These are phyloP conservation scores for Hypoxylon cercidicola DNA, from an alignment of 495 filamentous ascomycete species.

Conservation along the genomic window DNA sequence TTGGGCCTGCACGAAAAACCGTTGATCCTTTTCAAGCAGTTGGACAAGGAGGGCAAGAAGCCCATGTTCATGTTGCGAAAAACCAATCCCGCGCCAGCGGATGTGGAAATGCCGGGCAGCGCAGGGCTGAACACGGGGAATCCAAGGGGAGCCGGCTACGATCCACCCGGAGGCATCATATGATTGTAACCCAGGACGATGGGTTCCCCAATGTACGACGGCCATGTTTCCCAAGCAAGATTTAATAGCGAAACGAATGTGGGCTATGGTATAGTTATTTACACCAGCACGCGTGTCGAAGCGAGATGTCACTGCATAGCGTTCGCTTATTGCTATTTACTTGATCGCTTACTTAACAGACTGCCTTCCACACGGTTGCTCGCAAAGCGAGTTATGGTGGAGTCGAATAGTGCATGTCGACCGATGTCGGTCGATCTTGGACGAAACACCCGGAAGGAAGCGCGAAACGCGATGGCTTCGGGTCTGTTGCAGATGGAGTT, in stretches of 20 bases:
- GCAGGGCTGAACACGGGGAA: constrained; percentile 56
- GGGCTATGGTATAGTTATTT: constrained; percentile 17
- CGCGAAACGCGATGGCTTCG: constrained; percentile 1
- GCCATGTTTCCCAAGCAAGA: constrained; percentile 8
- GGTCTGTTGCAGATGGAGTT: constrained; percentile 7
- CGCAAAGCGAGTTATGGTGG: background rate
- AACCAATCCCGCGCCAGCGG: constrained; percentile 59
- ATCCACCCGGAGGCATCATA: constrained; percentile 67
- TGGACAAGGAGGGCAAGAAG: constrained; percentile 95
- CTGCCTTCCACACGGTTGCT: constrained; percentile 1
- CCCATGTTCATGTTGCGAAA: constrained; percentile 99
- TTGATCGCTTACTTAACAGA: constrained; percentile 10
- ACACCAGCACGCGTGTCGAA: constrained; percentile 4
- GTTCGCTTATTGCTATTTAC: constrained; percentile 33
- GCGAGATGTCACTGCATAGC: constrained; percentile 40
- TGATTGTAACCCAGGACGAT: constrained; percentile 39
- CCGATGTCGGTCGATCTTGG: background rate
- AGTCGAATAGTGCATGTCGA: background rate
- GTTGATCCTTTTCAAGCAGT: constrained; percentile 93
- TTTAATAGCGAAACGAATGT: background rate
- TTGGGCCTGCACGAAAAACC: constrained; percentile 91
- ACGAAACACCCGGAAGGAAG: background rate
- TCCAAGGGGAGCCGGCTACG: constrained; percentile 51
- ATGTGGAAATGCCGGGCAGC: constrained; percentile 57
- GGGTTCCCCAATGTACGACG: constrained; percentile 10